These are phyloP conservation scores for Mucor saturninus DNA, from an alignment of 371 early-diverging fungal species.

Conservation along the genomic window DNA sequence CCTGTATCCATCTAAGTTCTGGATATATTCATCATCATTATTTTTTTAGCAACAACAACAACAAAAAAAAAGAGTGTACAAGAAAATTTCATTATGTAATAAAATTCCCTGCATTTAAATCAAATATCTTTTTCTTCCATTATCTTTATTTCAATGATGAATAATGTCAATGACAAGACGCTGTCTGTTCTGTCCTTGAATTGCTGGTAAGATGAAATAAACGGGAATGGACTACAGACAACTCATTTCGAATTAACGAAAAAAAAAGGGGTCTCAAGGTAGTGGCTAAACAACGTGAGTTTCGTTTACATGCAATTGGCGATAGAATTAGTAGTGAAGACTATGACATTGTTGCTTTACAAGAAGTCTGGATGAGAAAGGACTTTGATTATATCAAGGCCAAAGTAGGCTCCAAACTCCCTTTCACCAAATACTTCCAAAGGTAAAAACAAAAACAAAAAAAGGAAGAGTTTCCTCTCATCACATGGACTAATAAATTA, in stretches of 20 bases:
- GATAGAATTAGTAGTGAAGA: slow-evolving; percentile 39
- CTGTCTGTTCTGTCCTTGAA: slow-evolving; percentile 59
- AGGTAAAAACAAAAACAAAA: slow-evolving; percentile 34
- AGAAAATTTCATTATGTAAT: too few species aligned
- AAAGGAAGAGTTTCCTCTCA: neutral
- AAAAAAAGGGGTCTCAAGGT: slow-evolving; percentile 58
- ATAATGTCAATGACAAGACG: neutral
- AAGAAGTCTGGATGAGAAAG: slow-evolving; percentile 65
- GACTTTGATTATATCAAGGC: slow-evolving; percentile 55
- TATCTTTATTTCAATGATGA: slow-evolving; percentile 4
- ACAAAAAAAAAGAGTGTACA: too few species aligned
- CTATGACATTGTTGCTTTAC: slow-evolving; percentile 66
- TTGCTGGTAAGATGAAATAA: slow-evolving; percentile 52
- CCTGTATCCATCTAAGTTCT: too few species aligned
- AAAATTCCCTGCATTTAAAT: neutral
- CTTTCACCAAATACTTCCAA: slow-evolving; percentile 54
- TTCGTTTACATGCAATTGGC: slow-evolving; percentile 61
- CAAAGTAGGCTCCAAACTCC: slow-evolving; percentile 34
- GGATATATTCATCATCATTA: too few species aligned
- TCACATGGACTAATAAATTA: neutral
- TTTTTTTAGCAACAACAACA: too few species aligned
- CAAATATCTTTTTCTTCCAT: neutral
- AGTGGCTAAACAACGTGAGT: slow-evolving; percentile 52
- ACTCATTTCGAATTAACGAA: neutral
- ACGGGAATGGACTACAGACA: too few species aligned